Conservation (phyloP, 306 rosid species). For the Rosa multiflora region DNA sequence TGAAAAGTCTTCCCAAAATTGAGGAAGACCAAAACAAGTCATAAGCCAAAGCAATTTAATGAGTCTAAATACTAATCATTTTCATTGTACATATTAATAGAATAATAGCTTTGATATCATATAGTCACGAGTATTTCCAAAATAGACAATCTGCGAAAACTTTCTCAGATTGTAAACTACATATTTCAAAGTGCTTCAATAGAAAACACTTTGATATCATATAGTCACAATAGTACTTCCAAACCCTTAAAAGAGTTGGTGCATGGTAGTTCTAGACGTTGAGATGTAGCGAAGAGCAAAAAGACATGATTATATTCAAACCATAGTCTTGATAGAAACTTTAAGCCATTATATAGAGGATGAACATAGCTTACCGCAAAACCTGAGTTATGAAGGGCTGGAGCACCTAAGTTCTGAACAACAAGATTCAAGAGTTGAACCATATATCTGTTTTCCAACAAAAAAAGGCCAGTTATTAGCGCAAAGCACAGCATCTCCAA, state of each 20-base stretch:
- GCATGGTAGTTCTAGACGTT: neutral
- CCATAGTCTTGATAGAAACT: neutral
- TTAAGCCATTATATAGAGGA: constrained; percentile 22
- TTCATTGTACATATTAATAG: neutral
- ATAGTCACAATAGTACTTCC: neutral
- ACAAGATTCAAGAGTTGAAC: constrained; percentile 90
- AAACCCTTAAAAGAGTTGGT: neutral
- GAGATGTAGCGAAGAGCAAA: neutral
- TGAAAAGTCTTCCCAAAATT: neutral
- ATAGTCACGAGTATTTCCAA: neutral
- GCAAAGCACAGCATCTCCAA: constrained; percentile 20
- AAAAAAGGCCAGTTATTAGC: constrained; percentile 26
- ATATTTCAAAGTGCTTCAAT: neutral
- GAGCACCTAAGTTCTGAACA: constrained; percentile 87
- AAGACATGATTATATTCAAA: neutral
- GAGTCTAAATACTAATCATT: neutral
- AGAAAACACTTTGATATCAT: neutral
- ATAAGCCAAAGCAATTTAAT: constrained; percentile 1
- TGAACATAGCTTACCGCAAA: constrained; percentile 73
- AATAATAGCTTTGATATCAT: neutral
- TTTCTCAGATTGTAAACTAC: neutral
- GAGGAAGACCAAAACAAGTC: neutral
- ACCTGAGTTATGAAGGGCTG: constrained; percentile 96
- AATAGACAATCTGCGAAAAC: neutral
- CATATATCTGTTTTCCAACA: constrained; percentile 74